phyloP scores from a whole-genome alignment of 2,329 filamentous ascomycete species.

The Metarhizium guizhouense region DNA sequence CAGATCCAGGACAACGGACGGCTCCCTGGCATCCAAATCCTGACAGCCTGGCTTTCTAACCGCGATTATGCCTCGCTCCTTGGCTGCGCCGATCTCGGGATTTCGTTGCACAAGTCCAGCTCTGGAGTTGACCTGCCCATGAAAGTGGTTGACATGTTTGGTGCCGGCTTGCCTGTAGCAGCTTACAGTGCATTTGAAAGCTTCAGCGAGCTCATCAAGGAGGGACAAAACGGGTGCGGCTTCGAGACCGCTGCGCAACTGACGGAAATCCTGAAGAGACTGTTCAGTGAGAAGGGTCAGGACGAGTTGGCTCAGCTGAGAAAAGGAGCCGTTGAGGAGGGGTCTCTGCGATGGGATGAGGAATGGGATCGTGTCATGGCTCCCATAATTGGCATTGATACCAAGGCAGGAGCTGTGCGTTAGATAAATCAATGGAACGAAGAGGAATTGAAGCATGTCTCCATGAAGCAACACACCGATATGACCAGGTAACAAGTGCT shows the following conservation, averaged over 20 bases:
- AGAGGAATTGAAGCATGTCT: neutral
- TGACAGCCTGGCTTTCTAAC: conserved; percentile 77
- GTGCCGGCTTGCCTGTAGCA: conserved; percentile 80
- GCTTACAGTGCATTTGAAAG: conserved; percentile 82
- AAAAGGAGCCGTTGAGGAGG: conserved; percentile 64
- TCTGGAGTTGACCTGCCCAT: conserved; percentile 95
- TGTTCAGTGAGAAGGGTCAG: conserved; percentile 48
- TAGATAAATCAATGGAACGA: neutral
- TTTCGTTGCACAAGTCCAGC: conserved; percentile 87
- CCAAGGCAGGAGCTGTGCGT: neutral
- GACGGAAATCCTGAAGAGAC: conserved; percentile 47
- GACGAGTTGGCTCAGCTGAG: conserved; percentile 52
- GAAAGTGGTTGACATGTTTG: conserved; percentile 99
- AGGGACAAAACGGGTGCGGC: conserved; percentile 77
- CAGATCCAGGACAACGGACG: conserved; percentile 51
- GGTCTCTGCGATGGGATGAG: conserved; percentile 73
- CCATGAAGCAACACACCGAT: neutral
- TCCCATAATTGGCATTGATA: conserved; percentile 49
- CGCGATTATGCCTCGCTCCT: conserved; percentile 79
- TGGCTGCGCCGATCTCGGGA: conserved; percentile 76
- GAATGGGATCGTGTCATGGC: conserved; percentile 86
- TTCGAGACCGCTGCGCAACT: conserved; percentile 68
- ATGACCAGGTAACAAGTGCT: neutral
- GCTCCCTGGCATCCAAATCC: conserved; percentile 61
- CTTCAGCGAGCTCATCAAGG: conserved; percentile 82